Base-by-base conservation (phyloP, 2,329 filamentous ascomycete genomes). In the Xylariales sp. region DNA sequence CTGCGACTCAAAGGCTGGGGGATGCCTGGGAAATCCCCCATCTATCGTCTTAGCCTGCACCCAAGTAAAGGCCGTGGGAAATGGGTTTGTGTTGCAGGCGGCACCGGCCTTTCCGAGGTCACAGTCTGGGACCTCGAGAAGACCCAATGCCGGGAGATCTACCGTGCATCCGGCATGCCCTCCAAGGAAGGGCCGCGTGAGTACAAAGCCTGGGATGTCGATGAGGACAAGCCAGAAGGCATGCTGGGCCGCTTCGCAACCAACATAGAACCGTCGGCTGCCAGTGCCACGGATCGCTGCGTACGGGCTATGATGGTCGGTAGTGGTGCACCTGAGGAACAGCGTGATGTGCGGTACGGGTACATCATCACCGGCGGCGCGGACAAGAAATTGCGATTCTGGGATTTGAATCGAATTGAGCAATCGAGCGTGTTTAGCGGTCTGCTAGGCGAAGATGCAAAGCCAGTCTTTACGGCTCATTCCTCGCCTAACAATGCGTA, bases 81-180 rank as follows among this genome's bases (percentile, higher is more conserved):
- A 59, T 91, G 88, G 78, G 78, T 97, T 1, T 94, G 89, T 59
- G 84, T 96, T 7, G 84, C 89, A 3, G 90, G 91, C 12, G 90
- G 91, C 7, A 94, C 86, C 6, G 86, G 82, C 4, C 82, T 87
- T 46, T 88, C 88, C 12, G 93, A 98, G 58, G 80, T 98, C 22
- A 94, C 88, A 0, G 86, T 95, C 1, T 98, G 93, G 93, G 93
- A 97, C 56, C 72, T 97, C 12, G 91, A 97, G 59, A 94, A 91
- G 65, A 80, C 82, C 6, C 76, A 86, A 33, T 98, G 93, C 56
- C 80, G 88, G 45, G 90, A 97, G 60, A 83, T 96, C 1, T 95
- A 95, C 60, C 82, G 88, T 65, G 84, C 60, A 60, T 76, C 80
- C 2, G 77, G 78, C 19, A 71, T 68, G 38, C 33, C 38, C 10